Evolutionary conservation across 2,329 filamentous ascomycete species (phyloP).

Genomic region (Curvularia verruculosa): DNA sequence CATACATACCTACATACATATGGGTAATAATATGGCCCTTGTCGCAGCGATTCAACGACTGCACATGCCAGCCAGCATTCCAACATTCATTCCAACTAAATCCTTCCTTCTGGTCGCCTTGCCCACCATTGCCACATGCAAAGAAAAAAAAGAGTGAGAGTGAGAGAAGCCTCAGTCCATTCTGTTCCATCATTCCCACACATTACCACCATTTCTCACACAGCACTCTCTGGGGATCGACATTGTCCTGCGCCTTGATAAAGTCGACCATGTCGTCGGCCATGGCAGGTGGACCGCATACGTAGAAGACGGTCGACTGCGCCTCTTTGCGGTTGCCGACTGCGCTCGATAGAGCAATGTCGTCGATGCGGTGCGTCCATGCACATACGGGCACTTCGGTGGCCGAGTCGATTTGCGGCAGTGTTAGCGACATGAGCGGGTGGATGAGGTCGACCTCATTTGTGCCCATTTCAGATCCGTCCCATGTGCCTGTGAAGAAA

Average conservation of each 20-base stretch:
- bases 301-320: slow-evolving; percentile 51
- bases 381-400: slow-evolving; percentile 41
- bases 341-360: slow-evolving; percentile 49
- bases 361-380: slow-evolving; percentile 44
- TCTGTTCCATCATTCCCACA: slow-evolving; percentile 27
- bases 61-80: no score
- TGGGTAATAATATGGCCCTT: no score
- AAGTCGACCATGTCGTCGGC: slow-evolving; percentile 55
- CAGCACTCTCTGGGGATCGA: slow-evolving; percentile 50
- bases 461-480: slow-evolving; percentile 33
- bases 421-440: slow-evolving; percentile 41
- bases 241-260: slow-evolving; percentile 47
- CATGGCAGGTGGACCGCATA: slow-evolving; percentile 58
- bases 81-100: no score
- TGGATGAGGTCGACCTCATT: slow-evolving; percentile 37
- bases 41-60: neutral
- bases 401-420: slow-evolving; percentile 37
- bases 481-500: slow-evolving; percentile 46
- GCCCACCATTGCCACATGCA: slow-evolving; percentile 6
- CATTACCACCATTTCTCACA: slow-evolving; percentile 59
- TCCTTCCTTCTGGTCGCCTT: slow-evolving; percentile 5
- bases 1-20: no score
- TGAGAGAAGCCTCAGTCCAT: neutral
- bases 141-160: no score
- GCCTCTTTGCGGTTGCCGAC: slow-evolving; percentile 47